Base-by-base conservation (phyloP, 2,329 filamentous ascomycete species). In the Xylaria sp. region DNA sequence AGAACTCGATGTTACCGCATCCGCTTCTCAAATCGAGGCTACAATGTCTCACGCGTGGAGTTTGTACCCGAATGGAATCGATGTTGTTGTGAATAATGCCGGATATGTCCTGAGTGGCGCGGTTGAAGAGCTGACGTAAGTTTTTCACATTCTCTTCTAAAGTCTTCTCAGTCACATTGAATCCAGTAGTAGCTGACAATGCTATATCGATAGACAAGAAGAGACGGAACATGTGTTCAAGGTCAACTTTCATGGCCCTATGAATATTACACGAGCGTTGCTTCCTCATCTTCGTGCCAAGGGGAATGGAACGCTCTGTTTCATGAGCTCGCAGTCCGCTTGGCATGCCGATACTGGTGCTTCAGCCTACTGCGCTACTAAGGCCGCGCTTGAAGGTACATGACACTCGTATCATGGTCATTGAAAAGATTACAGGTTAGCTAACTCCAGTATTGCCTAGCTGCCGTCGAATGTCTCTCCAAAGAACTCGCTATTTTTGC, bases 31-130 rank as follows among this genome's bases (percentile, higher is more conserved):
- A 4, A 77, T 78, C 11, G 66, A 71, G 2, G 63, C 70, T 9
- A 75, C 72, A 33, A 67, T 76, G n/a, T 31, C 59, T 38, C 59
- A 73, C 44, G 75, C 72, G 11, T 74, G 73, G 74, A 3, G 72
- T 59, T 0, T 72, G 20, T 59, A 71, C 20, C 69, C 69, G 1
- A 75, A 74, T 4, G 74, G 77, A 6, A 79, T 82, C 23, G 80
- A 82, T 42, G 75, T 82, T 1, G 67, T 82, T 2, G 76, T 81
- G 7, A 82, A 81, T 23, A 82, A 81, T 20, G 81, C 81, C 1
- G 81, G 80, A 4, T 82, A 76, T 33, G 71, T 77, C 26, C 67
- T 78, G 6, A 74, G 71, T 28, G 77, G 75, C 1, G 73, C 76
- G 0, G 70, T 78, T 28, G 78, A 80, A 28, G 77, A 79, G 40